Base-by-base conservation (phyloP, 2,329 filamentous ascomycete genomes). In the Ophiostoma quercus region DNA sequence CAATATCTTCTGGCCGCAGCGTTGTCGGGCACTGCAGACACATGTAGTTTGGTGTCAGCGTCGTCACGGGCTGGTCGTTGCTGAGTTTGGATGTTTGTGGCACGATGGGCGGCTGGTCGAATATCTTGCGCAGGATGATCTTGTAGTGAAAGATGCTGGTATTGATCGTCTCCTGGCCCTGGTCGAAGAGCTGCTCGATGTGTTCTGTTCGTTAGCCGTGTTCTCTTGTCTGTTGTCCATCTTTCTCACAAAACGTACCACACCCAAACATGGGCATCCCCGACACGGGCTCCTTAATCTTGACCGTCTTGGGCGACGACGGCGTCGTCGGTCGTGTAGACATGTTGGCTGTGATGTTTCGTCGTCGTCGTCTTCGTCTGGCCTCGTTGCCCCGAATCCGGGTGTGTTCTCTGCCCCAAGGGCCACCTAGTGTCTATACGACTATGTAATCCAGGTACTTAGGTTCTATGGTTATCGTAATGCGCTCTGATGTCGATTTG, bases 1-100 rank as follows among this genome's bases (percentile, higher is more conserved):
- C 79, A 68, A 88, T 84, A 72, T 90, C 88, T 68, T 90, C 85
- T 73, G 88, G 85, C 14, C 85, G 86, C 71, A 90, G 85, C 29
- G 90, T 91, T 67, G 82, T 84, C 12, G 89, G 87, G 75, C 91
- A 94, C 78, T 92, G 90, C 67, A 92, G 79, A 75, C 90, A 92
- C 34, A 92, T 83, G 76, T 89, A 92, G 75, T 90, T 90, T 66
- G 88, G 85, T 16, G 88, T 89, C 70, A 90, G 78, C 6, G 85
- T 87, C 11, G 87, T 89, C 72, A 87, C 79, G 66, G 86, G 80
- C 65, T 82, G 81, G 69, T 85, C 84, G 70, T 89, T 86, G 39
- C 81, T 75, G 67, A 81, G 81, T 73, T 86, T 89, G 71, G 84
- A 87, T 6, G 87, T 92, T 78, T 90, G 90, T 34, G 85, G 84